Percentiles rank a stretch among this genome's conserved stretches.
phyloP scores from a whole-genome alignment of 371 early-diverging fungal genomes.

The Mortierella sp. region DNA sequence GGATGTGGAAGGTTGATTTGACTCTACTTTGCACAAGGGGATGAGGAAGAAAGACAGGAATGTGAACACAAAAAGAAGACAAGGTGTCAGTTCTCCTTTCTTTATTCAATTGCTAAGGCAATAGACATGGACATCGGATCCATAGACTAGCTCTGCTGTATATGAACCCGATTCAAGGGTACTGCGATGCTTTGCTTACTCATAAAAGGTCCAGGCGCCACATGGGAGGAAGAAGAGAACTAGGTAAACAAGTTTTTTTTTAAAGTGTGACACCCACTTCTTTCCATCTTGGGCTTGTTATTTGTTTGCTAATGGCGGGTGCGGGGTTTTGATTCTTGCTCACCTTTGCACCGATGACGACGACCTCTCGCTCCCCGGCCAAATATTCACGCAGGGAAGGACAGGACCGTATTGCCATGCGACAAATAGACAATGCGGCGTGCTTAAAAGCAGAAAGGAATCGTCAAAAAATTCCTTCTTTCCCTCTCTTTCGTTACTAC shows the following conservation, averaged over 20 bases:
- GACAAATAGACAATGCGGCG: background rate
- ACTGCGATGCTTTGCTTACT: no score
- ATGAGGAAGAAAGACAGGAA: background rate
- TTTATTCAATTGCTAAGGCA: background rate
- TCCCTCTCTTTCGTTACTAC: background rate
- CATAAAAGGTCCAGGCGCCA: no score
- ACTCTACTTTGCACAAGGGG: background rate
- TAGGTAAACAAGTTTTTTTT: background rate
- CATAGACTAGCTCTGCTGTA: no score
- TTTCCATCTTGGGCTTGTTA: background rate
- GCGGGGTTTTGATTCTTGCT: conserved; percentile 11
- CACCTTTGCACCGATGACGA: conserved; percentile 2
- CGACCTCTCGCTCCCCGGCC: background rate
- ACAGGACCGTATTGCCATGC: background rate
- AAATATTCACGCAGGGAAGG: conserved; percentile 1
- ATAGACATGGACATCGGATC: no score
- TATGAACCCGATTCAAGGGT: background rate
- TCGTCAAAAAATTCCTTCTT: background rate
- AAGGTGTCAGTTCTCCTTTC: background rate
- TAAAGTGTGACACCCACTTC: background rate
- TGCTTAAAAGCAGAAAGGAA: no score
- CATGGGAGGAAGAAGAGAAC: no score
- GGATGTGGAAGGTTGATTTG: background rate
- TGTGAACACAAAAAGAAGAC: background rate
- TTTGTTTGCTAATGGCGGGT: background rate